Conservation (phyloP, 257 asterid genomes). For the Solanum etuberosum region DNA sequence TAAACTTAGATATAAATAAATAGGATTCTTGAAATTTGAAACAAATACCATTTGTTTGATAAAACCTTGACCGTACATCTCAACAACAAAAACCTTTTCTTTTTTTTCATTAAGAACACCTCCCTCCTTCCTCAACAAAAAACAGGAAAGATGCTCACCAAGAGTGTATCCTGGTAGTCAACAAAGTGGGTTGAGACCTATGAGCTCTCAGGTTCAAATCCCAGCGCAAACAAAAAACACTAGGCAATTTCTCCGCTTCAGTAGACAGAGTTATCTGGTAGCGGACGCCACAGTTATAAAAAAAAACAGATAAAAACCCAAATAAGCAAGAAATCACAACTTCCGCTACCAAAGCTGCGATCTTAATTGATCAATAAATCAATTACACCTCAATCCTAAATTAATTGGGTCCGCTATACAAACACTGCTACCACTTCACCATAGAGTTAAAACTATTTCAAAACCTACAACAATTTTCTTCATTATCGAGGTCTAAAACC, state of each 20-base stretch:
- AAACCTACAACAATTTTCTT: neutral
- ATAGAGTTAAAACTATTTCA: neutral
- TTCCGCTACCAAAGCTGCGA: neutral
- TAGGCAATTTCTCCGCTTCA: neutral
- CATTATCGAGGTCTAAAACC: neutral
- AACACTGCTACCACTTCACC: neutral
- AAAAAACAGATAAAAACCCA: neutral
- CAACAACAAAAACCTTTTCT: neutral
- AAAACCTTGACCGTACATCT: neutral
- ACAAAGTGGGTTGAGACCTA: neutral
- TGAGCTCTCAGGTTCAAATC: neutral
- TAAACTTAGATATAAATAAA: neutral
- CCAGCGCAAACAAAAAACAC: neutral
- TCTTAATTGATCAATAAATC: neutral
- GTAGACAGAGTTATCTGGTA: neutral
- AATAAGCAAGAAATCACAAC: neutral
- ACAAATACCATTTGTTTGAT: neutral
- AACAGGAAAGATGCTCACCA: neutral
- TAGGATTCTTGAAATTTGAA: neutral
- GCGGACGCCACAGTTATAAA: neutral
- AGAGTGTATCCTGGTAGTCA: neutral
- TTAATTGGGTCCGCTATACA: neutral
- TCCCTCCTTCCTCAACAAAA: neutral
- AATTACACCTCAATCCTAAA: neutral
- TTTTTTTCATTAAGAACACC: neutral